Evolutionary conservation across 805 yeast genomes (phyloP), one percentile per base, ranked within the genome.

Genomic region (Zygosaccharomyces rouxii): DNA sequence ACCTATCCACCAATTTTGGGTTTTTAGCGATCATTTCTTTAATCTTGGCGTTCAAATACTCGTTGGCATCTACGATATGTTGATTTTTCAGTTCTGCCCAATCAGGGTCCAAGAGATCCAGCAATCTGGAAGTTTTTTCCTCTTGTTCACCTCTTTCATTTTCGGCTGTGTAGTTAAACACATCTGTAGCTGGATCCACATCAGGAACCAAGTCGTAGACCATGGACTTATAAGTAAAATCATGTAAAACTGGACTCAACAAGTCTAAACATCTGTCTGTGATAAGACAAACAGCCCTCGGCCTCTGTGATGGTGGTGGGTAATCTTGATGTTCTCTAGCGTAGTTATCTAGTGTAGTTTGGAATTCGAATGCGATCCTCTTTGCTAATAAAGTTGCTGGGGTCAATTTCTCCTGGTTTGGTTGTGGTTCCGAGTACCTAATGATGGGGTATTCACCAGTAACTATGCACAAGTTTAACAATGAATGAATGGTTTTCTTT

Each of bases 361-460:
- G 96, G 51, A 90, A 83, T 49, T 76, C 79, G 25, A 69, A 71
- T 1, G 97, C 96, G 41, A 92, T 73, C 66, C 84, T 71, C 57
- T 77, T 79, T 1, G 94, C 85, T 23, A 86, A 69, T 25, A 78
- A 66, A 3, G 82, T 70, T 0, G 89, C 83, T 22, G 76, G 74
- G 55, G 79, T 76, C 26, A 70, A 63, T 7, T 74, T 72, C 33
- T 78, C 70, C 58, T 61, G 64, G 14, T 76, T 71, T 37, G 77
- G 77, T 4, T 83, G 76, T 7, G 79, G 72, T 60, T 81, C 56
- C 7, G 63, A 83, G 67, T 80, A 87, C 55, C 99, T 74, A 18
- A 94, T 79, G 38, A 85, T 77, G 2, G 99, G 99, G 57, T 85
- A 87, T 60, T 90, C 97, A 11, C 95, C 95, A 1, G 94, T 81